Base-by-base conservation (phyloP, 768 basidiomycete genomes). In the Saitozyma sp. region DNA sequence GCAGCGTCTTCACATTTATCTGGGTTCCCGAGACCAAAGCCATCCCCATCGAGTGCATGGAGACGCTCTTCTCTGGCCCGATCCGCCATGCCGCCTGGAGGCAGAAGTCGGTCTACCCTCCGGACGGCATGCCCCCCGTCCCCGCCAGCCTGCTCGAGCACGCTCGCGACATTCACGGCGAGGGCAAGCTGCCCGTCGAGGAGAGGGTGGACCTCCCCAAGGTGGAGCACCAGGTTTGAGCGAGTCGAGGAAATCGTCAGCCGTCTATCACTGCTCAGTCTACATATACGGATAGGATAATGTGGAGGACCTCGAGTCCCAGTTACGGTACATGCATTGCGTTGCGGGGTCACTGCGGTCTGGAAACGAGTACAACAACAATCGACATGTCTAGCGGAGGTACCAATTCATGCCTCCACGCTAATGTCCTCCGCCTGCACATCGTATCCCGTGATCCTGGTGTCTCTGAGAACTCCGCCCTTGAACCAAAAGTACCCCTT, bases 11-110 rank as follows among this genome's bases (percentile, higher is more conserved):
- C 61, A 68, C 66, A 17, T 67, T 56, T 54, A 62, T 70, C 43
- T 70, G 56, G 56, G 54, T 70, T 20, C 69, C 69, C 19, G 69
- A 70, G 49, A 70, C 69, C 53, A 70, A 70, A 54, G 66, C 52
- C 39, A 58, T 70, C 46, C 66, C 69, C 13, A 65, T 65, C 55
- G 60, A 67, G 45, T 51, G 46, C 16, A 67, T 67, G 63, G 63
- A 67, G 39, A 39, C 53, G 17, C 58, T 70, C 10, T 65, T 70
- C 61, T 48, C 57, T 8, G 69, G 69, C 3, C 60, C 60, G 9
- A 46, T 63, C 8, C 53, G 65, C 46, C 59, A 66, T 42, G 43
- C 65, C 2, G 65, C 65, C 20, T 69, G 61, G 62, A 41, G 62
- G 51, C 65, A 66, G 51, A 66, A 66, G 62, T 53, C 48, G n/a